These are phyloP conservation scores for Debaryomyces udenii DNA, from an alignment of 1,139 yeast genomes.

Conservation along the genomic window DNA sequence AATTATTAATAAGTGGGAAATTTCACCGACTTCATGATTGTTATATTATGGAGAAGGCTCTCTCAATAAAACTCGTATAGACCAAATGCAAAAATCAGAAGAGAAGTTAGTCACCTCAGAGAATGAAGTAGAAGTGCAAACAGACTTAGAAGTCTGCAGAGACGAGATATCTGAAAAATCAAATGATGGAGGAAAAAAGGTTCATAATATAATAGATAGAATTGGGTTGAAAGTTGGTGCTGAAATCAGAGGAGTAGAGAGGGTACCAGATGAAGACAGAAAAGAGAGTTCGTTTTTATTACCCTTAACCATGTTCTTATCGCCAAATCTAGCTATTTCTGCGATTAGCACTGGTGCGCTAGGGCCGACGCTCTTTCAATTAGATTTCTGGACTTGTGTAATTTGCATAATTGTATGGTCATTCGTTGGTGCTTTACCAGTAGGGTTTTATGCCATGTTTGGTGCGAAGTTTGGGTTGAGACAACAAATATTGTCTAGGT, in stretches of 20 bases:
- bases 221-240: conserved; percentile 39
- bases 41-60: too few relatives aligned
- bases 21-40: too few relatives aligned
- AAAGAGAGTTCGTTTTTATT: conserved; percentile 25
- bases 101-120: neutral
- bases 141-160: neutral
- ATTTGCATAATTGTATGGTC: conserved; percentile 29
- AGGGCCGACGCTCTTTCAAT: conserved; percentile 29
- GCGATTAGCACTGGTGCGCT: conserved; percentile 35
- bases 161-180: neutral
- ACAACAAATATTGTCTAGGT: conserved; percentile 36
- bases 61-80: too few relatives aligned
- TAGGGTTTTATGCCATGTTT: conserved; percentile 34
- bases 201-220: conserved; percentile 28
- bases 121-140: neutral
- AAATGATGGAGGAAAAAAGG: conserved; percentile 9
- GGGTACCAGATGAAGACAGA: conserved; percentile 48
- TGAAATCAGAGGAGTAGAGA: conserved; percentile 51
- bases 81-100: neutral
- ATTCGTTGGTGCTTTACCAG: conserved; percentile 33
- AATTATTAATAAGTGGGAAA: too few relatives aligned
- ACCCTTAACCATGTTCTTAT: conserved; percentile 32
- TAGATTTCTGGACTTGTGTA: conserved; percentile 39
- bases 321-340: conserved; percentile 36
- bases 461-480: conserved; percentile 37